These are phyloP conservation scores for Suhomyces maxii DNA, from an alignment of 1,139 yeast genomes.

Conservation along the genomic window DNA sequence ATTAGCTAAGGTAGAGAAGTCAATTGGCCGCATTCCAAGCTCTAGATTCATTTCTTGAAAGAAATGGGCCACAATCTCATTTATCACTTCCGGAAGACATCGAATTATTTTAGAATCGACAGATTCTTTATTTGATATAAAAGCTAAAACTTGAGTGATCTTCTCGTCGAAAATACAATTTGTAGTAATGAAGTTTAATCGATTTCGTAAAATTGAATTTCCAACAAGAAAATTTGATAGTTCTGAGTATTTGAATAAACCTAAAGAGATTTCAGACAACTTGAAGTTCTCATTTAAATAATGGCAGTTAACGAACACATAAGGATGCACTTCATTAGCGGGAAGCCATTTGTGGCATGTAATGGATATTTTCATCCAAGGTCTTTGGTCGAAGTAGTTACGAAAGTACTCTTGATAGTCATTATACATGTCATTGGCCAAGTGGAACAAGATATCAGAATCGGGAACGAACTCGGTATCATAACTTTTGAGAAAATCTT, in stretches of 20 bases:
- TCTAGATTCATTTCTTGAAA: constrained; percentile 12
- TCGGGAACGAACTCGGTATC: constrained; percentile 17
- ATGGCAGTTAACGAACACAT: constrained; percentile 21
- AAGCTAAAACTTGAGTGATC: constrained; percentile 19
- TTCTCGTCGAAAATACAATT: constrained; percentile 22
- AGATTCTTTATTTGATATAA: constrained; percentile 12
- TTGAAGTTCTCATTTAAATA: constrained; percentile 19
- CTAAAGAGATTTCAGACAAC: constrained; percentile 23
- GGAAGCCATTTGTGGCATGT: constrained; percentile 26
- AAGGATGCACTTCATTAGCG: constrained; percentile 14
- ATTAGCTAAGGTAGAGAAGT: not conserved
- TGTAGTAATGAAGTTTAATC: constrained; percentile 20
- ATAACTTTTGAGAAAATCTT: constrained; percentile 13
- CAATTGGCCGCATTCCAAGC: not conserved
- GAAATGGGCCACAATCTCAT: constrained; percentile 12
- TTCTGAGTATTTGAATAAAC: constrained; percentile 18
- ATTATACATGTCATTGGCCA: constrained; percentile 20
- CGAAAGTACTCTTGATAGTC: constrained; percentile 22
- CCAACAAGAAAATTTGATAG: constrained; percentile 14
- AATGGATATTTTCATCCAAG: constrained; percentile 17
- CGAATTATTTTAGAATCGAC: constrained; percentile 16
- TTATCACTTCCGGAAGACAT: constrained; percentile 21
- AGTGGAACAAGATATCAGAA: constrained; percentile 18
- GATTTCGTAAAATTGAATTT: constrained; percentile 13
- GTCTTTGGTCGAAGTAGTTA: constrained; percentile 16